These are phyloP conservation scores for Oryza coarctata DNA, from an alignment of 176 grass and related monocot genomes.

Conservation along the genomic window DNA sequence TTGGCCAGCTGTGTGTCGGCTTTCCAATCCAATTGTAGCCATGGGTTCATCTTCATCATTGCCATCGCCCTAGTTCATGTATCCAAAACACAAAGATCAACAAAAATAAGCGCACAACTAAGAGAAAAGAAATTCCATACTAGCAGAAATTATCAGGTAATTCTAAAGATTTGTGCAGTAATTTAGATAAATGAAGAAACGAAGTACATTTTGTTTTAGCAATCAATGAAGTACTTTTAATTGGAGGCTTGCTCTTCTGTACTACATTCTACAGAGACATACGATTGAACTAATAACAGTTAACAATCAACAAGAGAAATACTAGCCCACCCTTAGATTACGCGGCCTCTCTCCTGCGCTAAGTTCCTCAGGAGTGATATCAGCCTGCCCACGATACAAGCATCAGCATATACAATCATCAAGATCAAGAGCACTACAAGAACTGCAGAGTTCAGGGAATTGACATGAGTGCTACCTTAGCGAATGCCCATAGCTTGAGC, in stretches of 20 bases:
- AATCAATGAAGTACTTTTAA: not conserved
- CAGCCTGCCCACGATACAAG: slow-evolving; percentile 48
- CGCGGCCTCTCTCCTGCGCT: slow-evolving; percentile 48
- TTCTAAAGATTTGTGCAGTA: not conserved
- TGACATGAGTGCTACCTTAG: slow-evolving; percentile 47
- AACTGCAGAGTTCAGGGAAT: not conserved
- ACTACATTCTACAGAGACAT: not conserved
- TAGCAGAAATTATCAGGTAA: not conserved
- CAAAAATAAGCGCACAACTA: not conserved
- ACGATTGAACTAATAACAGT: not conserved
- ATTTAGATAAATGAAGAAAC: not conserved
- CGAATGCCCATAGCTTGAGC: slow-evolving; percentile 57
- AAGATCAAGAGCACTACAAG: not conserved
- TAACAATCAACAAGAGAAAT: not conserved
- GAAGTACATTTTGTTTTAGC: not conserved
- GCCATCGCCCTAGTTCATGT: slow-evolving; percentile 51
- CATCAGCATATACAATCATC: not conserved
- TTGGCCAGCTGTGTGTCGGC: slow-evolving; percentile 35
- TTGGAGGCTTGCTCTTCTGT: not conserved
- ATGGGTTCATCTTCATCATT: slow-evolving; percentile 38
- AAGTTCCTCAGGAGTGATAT: slow-evolving; percentile 75
- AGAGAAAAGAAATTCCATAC: not conserved
- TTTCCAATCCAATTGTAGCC: slow-evolving; percentile 41
- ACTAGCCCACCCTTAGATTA: slow-evolving; percentile 62
- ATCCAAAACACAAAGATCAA: not conserved